phyloP scores from a whole-genome alignment of 257 asterid species.

The Paraleonurus japonicus region DNA sequence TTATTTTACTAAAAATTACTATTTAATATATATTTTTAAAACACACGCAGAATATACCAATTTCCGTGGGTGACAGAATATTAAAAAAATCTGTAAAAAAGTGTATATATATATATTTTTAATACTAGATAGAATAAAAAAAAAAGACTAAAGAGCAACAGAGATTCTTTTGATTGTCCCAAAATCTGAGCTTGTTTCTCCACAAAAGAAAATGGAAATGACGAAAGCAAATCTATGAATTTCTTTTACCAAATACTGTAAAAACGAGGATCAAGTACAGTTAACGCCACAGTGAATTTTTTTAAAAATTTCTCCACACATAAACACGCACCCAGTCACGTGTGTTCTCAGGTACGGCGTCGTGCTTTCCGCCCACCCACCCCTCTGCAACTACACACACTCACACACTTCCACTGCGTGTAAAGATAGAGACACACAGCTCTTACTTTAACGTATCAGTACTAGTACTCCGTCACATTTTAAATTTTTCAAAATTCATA shows the following conservation, averaged over 20 bases:
- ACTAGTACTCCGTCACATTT: no score
- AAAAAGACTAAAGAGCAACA: neutral
- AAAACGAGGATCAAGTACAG: constrained; percentile 36
- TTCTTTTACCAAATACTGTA: constrained; percentile 28
- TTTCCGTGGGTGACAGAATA: no score
- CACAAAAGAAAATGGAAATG: neutral
- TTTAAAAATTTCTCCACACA: neutral
- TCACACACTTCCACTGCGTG: constrained; percentile 28
- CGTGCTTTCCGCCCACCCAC: constrained; percentile 30
- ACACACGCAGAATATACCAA: no score
- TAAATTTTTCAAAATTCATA: no score
- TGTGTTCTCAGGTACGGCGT: constrained; percentile 53
- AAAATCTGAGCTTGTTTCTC: neutral
- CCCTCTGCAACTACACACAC: constrained; percentile 27
- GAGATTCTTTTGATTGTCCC: constrained; percentile 22
- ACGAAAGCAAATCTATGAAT: constrained; percentile 18
- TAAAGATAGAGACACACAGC: constrained; percentile 24
- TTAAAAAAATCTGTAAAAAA: no score
- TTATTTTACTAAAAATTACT: no score
- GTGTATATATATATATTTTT: no score
- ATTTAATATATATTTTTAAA: no score
- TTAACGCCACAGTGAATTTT: constrained; percentile 19
- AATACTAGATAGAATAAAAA: no score
- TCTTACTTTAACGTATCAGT: constrained; percentile 44
- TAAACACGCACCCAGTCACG: constrained; percentile 41